Conservation (phyloP, 257 asterid genomes). For the Scutellaria barbata region DNA sequence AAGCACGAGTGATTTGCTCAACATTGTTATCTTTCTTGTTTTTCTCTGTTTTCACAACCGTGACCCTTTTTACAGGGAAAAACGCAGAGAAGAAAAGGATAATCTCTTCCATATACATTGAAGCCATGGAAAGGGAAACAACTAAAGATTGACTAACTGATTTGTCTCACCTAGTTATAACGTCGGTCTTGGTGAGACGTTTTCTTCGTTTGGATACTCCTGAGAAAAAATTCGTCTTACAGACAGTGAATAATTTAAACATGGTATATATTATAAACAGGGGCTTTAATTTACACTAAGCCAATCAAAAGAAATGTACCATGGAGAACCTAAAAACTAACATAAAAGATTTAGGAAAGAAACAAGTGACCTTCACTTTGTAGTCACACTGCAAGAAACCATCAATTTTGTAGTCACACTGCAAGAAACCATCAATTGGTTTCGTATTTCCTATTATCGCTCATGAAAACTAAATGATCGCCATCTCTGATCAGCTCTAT, state of each 20-base stretch:
- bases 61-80: constrained; percentile 47
- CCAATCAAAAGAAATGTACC: constrained; percentile 22
- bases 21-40: neutral
- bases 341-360: neutral
- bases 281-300: constrained; percentile 27
- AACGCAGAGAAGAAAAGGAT: constrained; percentile 39
- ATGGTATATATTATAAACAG: constrained; percentile 5
- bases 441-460: constrained; percentile 35
- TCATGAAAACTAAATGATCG: constrained; percentile 60
- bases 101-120: constrained; percentile 38
- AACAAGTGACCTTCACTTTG: constrained; percentile 33
- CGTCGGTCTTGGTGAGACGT: constrained; percentile 17
- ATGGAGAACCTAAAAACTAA: constrained; percentile 8
- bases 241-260: neutral
- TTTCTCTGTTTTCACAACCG: neutral
- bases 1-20: neutral
- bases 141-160: constrained; percentile 17
- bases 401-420: too few relatives aligned
- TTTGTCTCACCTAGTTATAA: neutral
- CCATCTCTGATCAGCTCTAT: constrained; percentile 78
- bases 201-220: too few relatives aligned
- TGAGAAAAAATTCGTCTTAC: neutral
- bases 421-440: constrained; percentile 27
- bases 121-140: constrained; percentile 24
- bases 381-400: constrained; percentile 29